A percentile compares a stretch with the other conserved stretches of the same genome.
phyloP scores from a whole-genome alignment of 2,329 filamentous ascomycete genomes.

The Ceratocystis lukuohia region DNA sequence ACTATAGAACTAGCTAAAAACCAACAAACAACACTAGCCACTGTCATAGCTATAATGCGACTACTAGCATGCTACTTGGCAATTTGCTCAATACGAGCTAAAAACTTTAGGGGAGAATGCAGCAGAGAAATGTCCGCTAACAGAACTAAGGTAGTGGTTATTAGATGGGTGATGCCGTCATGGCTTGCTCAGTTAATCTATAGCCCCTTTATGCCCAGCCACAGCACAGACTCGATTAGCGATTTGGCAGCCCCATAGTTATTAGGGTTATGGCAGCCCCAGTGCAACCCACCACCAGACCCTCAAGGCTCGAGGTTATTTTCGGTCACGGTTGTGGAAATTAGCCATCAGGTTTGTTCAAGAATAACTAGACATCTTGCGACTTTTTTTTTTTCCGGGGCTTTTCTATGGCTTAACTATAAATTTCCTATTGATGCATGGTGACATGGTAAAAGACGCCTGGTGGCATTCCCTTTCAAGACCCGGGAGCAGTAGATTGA shows the following conservation, averaged over 20 bases:
- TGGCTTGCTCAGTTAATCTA: background rate
- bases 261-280: background rate
- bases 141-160: background rate
- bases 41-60: background rate
- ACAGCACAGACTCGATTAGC: background rate
- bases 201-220: slow-evolving; percentile 7
- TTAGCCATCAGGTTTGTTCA: too few species aligned
- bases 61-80: background rate
- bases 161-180: background rate
- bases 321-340: too few species aligned
- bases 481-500: background rate
- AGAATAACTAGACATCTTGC: too few species aligned
- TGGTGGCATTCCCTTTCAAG: background rate
- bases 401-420: background rate
- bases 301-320: too few species aligned
- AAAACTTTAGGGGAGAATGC: background rate
- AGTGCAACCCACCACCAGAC: background rate
- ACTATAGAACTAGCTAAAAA: background rate
- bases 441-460: background rate
- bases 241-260: too few species aligned
- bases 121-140: background rate
- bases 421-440: background rate
- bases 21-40: background rate
- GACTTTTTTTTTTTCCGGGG: too few species aligned
- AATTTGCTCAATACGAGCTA: slow-evolving; percentile 1